Conservation (phyloP, 2,329 filamentous ascomycete species). For the Xenoacremonium recifei region DNA sequence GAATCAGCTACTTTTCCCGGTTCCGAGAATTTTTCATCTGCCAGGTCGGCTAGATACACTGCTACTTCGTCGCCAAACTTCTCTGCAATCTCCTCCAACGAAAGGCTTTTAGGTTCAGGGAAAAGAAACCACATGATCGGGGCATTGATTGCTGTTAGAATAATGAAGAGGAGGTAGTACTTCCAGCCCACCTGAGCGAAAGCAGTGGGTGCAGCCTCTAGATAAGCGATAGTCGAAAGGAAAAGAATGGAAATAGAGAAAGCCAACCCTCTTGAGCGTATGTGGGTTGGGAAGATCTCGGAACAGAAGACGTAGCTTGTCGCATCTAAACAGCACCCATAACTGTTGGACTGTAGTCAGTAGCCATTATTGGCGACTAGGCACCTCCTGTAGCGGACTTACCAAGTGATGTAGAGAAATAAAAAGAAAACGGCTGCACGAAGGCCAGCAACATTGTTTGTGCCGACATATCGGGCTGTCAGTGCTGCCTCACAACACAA, state of each 20-base stretch:
- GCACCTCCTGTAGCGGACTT: no score
- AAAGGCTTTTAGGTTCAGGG: slow-evolving; percentile 5
- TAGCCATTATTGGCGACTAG: no score
- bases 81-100: slow-evolving; percentile 6
- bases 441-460: not conserved
- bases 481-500: not conserved
- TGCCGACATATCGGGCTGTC: not conserved
- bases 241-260: slow-evolving; percentile 9
- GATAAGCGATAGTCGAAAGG: no score
- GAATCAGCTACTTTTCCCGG: no score
- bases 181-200: slow-evolving; percentile 5
- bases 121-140: slow-evolving; percentile 1
- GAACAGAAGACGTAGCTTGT: slow-evolving; percentile 12
- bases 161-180: slow-evolving; percentile 8
- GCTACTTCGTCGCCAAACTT: no score
- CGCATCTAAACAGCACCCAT: slow-evolving; percentile 9
- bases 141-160: slow-evolving; percentile 1
- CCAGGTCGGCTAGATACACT: no score
- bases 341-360: no score
- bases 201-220: slow-evolving; percentile 4
- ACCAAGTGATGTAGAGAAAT: slow-evolving; percentile 3
- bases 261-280: slow-evolving; percentile 10
- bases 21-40: no score
- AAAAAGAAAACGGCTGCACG: slow-evolving; percentile 1
- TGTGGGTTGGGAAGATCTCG: slow-evolving; percentile 13